Evolutionary conservation across 202 grass and related monocot species (phyloP).

Genomic region (Sporobolus alterniflorus): DNA sequence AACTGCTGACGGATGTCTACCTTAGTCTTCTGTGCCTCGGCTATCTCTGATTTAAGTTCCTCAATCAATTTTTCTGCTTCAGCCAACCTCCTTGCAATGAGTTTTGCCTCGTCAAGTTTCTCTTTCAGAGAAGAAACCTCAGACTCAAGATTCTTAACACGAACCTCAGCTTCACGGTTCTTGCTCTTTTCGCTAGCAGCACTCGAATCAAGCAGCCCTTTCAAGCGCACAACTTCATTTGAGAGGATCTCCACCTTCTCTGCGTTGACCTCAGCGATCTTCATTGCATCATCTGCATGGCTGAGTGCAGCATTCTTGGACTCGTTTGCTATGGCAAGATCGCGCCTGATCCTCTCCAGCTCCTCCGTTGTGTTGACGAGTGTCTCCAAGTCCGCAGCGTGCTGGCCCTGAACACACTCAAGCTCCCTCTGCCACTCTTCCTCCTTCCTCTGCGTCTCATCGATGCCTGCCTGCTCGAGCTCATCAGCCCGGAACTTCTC

Average conservation of each 20-base stretch:
- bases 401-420: conserved; percentile 68
- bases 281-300: conserved; percentile 88
- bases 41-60: conserved; percentile 54
- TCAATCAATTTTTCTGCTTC: conserved; percentile 57
- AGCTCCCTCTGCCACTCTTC: conserved; percentile 80
- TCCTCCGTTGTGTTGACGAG: conserved; percentile 76
- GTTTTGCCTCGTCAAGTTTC: conserved; percentile 68
- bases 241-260: conserved; percentile 90
- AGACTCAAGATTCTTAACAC: conserved; percentile 61
- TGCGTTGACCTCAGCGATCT: conserved; percentile 73
- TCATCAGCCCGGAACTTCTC: conserved; percentile 95
- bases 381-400: conserved; percentile 59
- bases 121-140: conserved; percentile 59
- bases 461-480: conserved; percentile 79
- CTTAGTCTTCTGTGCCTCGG: conserved; percentile 68
- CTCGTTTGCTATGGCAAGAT: conserved; percentile 66
- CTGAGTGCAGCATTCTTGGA: conserved; percentile 73
- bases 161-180: conserved; percentile 58
- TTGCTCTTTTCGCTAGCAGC: conserved; percentile 62
- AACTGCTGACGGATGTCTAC: conserved; percentile 51
- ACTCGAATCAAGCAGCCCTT: conserved; percentile 73
- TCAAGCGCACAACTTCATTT: conserved; percentile 59
- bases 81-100: conserved; percentile 51
- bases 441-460: conserved; percentile 71
- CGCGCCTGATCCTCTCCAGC: conserved; percentile 58